These are phyloP conservation scores for Phyllosticta citribraziliensis DNA, from an alignment of 2,329 filamentous ascomycete species.

Conservation along the genomic window DNA sequence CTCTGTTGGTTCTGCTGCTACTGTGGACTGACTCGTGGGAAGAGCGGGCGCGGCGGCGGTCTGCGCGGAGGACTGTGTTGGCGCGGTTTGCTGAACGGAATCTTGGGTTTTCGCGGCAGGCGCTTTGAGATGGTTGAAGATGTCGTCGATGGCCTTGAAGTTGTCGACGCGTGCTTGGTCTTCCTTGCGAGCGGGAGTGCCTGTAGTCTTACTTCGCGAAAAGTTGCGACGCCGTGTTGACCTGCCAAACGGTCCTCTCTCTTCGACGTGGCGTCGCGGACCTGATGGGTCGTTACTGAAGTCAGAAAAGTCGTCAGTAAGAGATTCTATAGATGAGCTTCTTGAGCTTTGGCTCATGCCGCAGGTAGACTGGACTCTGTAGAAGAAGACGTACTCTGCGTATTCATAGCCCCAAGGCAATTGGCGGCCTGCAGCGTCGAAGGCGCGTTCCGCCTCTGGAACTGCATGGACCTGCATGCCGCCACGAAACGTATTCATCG, in stretches of 20 bases:
- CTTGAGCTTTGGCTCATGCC: background rate
- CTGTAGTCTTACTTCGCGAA: constrained; percentile 46
- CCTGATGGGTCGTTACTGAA: constrained; percentile 30
- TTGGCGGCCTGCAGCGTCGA: constrained; percentile 47
- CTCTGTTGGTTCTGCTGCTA: constrained; percentile 56
- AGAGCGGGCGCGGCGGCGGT: constrained; percentile 29
- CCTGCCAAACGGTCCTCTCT: constrained; percentile 53
- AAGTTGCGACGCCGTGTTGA: constrained; percentile 32
- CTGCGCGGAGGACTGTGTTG: constrained; percentile 10
- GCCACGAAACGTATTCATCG: constrained; percentile 10
- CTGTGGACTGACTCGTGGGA: constrained; percentile 23
- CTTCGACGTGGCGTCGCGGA: constrained; percentile 45
- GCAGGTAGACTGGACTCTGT: background rate
- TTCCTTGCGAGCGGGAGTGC: constrained; percentile 48
- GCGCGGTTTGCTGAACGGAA: constrained; percentile 3
- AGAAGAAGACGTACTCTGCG: constrained; percentile 42
- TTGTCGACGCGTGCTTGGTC: constrained; percentile 40
- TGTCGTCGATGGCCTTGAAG: constrained; percentile 35
- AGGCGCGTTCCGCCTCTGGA: constrained; percentile 51
- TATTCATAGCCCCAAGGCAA: constrained; percentile 56
- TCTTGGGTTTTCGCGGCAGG: constrained; percentile 4
- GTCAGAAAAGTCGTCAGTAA: constrained; percentile 16
- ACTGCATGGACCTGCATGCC: constrained; percentile 58
- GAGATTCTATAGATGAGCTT: constrained; percentile 1
- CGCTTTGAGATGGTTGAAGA: constrained; percentile 30